phyloP scores from a whole-genome alignment of 352 stramenopile genomes.

The Phytophthora foliorum region DNA sequence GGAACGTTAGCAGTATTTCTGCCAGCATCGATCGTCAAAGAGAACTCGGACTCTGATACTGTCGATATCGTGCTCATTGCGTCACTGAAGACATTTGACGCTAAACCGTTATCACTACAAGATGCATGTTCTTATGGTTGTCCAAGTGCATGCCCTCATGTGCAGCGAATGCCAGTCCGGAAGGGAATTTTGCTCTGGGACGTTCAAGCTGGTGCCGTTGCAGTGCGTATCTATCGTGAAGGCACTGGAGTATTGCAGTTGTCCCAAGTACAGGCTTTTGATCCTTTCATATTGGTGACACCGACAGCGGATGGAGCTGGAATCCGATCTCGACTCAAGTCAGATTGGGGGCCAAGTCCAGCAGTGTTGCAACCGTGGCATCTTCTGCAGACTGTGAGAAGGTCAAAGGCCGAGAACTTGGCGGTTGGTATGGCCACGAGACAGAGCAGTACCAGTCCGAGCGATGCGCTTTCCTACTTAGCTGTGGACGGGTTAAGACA shows the following conservation, averaged over 20 bases:
- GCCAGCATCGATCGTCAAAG: constrained; percentile 36
- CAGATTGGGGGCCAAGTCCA: constrained; percentile 50
- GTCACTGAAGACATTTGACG: constrained; percentile 40
- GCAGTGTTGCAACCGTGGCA: constrained; percentile 55
- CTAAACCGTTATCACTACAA: constrained; percentile 11
- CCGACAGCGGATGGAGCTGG: constrained; percentile 51
- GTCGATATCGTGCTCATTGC: constrained; percentile 48
- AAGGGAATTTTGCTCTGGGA: constrained; percentile 60
- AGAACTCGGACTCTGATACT: neutral
- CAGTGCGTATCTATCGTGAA: constrained; percentile 65
- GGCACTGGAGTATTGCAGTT: constrained; percentile 47
- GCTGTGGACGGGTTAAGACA: constrained; percentile 58
- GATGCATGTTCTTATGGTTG: constrained; percentile 49
- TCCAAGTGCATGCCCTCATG: constrained; percentile 49
- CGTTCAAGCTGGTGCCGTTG: constrained; percentile 51
- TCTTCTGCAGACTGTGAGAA: constrained; percentile 58
- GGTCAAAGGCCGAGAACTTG: constrained; percentile 72
- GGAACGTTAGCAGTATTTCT: constrained; percentile 69
- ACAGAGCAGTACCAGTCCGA: constrained; percentile 65
- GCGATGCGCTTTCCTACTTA: constrained; percentile 49
- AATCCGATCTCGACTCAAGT: constrained; percentile 59
- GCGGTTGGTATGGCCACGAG: constrained; percentile 63
- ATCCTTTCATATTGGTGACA: constrained; percentile 54
- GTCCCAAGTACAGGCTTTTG: constrained; percentile 64
- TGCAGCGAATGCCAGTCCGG: constrained; percentile 37